Evolutionary conservation across 2,329 filamentous ascomycete species (phyloP).

Genomic region (Neonectria punicea): DNA sequence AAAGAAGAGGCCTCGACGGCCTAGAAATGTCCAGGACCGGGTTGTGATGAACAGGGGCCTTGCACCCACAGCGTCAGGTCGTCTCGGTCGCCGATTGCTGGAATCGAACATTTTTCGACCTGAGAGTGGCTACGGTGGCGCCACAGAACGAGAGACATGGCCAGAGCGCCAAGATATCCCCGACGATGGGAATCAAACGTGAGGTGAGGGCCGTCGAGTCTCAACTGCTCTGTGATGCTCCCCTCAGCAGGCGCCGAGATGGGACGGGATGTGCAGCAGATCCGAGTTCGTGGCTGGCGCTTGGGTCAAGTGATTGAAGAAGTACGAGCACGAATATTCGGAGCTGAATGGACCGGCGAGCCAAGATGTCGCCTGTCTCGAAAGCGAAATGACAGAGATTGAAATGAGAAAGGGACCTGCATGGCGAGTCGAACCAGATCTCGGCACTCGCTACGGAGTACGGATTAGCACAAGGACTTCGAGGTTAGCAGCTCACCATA

Average conservation of each 20-base stretch:
- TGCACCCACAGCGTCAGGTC: slow-evolving; percentile 1
- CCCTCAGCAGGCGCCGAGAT: slow-evolving; percentile 26
- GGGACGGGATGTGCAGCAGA: slow-evolving; percentile 16
- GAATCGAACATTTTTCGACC: slow-evolving; percentile 1
- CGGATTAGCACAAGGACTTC: not conserved
- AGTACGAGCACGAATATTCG: no score
- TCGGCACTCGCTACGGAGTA: not conserved
- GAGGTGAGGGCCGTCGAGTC: slow-evolving; percentile 9
- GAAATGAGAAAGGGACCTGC: slow-evolving; percentile 1
- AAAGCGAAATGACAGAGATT: not conserved
- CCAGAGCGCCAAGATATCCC: slow-evolving; percentile 16
- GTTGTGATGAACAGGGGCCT: not conserved
- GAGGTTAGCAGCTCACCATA: not conserved
- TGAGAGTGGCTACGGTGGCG: slow-evolving; percentile 6
- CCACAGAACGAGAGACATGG: slow-evolving; percentile 22
- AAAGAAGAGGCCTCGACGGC: not conserved
- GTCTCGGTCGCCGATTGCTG: slow-evolving; percentile 11
- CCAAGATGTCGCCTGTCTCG: not conserved
- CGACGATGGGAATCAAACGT: slow-evolving; percentile 14
- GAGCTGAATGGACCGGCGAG: not conserved
- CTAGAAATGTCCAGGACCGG: not conserved
- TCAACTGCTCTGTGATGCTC: slow-evolving; percentile 6
- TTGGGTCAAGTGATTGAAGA: not conserved
- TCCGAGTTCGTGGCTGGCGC: not conserved
- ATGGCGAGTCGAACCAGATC: not conserved